Conservation (phyloP, 1,139 yeast genomes). For the Lodderomyces pseudojiufengensis region DNA sequence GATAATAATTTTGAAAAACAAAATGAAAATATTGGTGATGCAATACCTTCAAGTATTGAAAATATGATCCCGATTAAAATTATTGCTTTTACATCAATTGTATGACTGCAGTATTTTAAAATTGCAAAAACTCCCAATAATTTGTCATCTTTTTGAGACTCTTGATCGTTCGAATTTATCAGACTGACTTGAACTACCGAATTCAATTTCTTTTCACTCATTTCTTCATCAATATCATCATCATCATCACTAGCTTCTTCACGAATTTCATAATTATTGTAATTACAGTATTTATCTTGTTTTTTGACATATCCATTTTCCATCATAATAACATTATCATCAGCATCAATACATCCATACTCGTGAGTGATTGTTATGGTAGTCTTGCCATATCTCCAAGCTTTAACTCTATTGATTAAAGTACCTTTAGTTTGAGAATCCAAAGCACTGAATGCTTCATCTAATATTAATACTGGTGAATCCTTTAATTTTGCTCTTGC, state of each 20-base stretch:
- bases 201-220: neutral
- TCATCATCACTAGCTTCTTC: neutral
- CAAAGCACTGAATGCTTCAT: constrained; percentile 82
- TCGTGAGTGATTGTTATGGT: constrained; percentile 85
- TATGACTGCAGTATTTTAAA: constrained; percentile 30
- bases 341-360: constrained; percentile 46
- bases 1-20: constrained; percentile 66
- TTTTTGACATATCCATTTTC: constrained; percentile 50
- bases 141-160: constrained; percentile 10
- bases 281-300: constrained; percentile 9
- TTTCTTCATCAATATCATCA: neutral
- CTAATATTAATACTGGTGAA: constrained; percentile 71
- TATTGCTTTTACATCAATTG: constrained; percentile 31
- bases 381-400: constrained; percentile 65
- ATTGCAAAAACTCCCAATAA: constrained; percentile 31
- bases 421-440: constrained; percentile 48
- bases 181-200: constrained; percentile 14
- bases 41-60: constrained; percentile 56
- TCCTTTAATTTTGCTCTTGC: constrained; percentile 78
- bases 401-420: constrained; percentile 47
- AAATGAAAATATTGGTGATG: constrained; percentile 75
- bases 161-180: neutral
- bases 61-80: constrained; percentile 50
- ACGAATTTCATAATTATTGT: constrained; percentile 4
- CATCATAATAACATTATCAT: constrained; percentile 56